Base-by-base conservation (phyloP, 2,329 filamentous ascomycete genomes). In the Onygena corvina region DNA sequence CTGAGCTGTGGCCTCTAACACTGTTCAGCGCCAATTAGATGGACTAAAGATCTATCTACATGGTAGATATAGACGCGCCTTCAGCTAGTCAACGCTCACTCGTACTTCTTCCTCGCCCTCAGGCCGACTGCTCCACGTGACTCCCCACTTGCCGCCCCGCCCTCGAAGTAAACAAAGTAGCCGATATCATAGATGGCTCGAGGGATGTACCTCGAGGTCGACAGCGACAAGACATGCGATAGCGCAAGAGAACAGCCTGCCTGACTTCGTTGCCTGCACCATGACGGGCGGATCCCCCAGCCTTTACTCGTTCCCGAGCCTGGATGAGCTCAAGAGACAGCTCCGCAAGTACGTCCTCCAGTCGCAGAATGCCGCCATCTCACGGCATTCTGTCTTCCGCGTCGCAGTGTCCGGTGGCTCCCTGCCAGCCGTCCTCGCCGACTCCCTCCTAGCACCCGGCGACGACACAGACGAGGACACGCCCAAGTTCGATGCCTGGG, bases 381-480 rank as follows among this genome's bases (percentile, higher is more conserved):
- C 75, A 57, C 85, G 89, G 54, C 92, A 96, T 68, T 76, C 77
- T 55, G 76, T 76, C 64, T 96, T 98, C 77, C 90, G 93, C 68
- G 75, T 98, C 53, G 92, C 82, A 57, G 84, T 96, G 48, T 96
- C 90, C 0, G 92, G 92, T 58, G 92, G 92, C 59, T 95, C 89
- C 12, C 79, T 98, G 40, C 92, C 92, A 50, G 83, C 87, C 62
- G 86, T 83, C 11, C 82, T 98, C 35, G 87, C 88, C 40, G 80
- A 86, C 65, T 88, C 88, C 7, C 79, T 96, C 8, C 79, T 96
- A 21, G 63, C 78, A 16, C 58, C 70, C 61, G 57, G 69, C 69
- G 67, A 72, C 52, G 72, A 69, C 45, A 67, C 64, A 31, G 56
- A 59, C 8, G 70, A 81, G 50, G 85, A 88, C 62, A 75, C 71